Conservation (phyloP, 1,284 basidiomycete genomes). For the Pseudozyma sp. region DNA sequence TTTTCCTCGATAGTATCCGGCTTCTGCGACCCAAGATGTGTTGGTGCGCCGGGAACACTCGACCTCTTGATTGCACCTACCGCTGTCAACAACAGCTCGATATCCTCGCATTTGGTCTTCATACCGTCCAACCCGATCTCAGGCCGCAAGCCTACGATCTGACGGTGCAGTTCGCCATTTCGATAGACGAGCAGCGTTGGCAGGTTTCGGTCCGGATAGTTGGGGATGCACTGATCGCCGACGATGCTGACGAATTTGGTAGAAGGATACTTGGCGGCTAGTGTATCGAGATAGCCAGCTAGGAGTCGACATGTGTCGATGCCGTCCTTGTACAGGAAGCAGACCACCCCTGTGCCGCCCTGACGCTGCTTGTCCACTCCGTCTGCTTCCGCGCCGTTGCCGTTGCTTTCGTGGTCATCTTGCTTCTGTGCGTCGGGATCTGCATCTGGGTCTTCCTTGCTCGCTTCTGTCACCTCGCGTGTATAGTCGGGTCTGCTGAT, state of each 20-base stretch:
- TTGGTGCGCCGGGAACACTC: conserved; percentile 43
- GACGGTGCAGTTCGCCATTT: conserved; percentile 86
- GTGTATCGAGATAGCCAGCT: conserved; percentile 77
- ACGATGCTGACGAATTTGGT: conserved; percentile 97
- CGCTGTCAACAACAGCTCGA: conserved; percentile 64
- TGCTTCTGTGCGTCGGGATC: conserved; percentile 63
- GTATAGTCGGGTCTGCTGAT: conserved; percentile 94
- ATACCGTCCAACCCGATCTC: conserved; percentile 76
- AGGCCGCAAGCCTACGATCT: conserved; percentile 78
- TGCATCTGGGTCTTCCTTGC: conserved; percentile 74
- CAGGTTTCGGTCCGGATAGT: conserved; percentile 89
- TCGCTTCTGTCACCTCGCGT: conserved; percentile 92
- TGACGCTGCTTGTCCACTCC: conserved; percentile 57
- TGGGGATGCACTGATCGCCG: conserved; percentile 91
- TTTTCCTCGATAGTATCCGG: conserved; percentile 22
- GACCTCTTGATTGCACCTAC: conserved; percentile 61
- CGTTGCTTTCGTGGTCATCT: conserved; percentile 73
- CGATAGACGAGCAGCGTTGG: conserved; percentile 94
- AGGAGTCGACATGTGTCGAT: conserved; percentile 77
- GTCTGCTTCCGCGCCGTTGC: background rate
- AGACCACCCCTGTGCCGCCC: conserved; percentile 83
- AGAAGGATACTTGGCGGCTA: conserved; percentile 85
- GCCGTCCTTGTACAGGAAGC: conserved; percentile 86
- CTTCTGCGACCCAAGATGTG: conserved; percentile 23
- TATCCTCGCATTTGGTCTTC: conserved; percentile 79